phyloP scores from a whole-genome alignment of 495 filamentous ascomycete genomes.

The Tuber borchii region DNA sequence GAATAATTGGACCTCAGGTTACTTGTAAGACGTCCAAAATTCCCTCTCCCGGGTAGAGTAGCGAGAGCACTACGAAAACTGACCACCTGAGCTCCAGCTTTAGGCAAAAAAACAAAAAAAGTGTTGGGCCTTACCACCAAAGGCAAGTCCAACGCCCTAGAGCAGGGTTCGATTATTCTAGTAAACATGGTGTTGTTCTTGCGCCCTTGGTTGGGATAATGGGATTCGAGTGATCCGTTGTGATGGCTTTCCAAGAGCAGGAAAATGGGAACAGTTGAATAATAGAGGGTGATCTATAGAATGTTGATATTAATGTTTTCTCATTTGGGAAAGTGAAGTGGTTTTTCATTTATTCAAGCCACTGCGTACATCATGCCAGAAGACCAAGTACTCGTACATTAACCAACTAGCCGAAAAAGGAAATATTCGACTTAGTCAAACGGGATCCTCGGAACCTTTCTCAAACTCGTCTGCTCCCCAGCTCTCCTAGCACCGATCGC shows the following conservation, averaged over 20 bases:
- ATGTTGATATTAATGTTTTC: neutral
- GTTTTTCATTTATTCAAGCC: neutral
- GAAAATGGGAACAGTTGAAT: neutral
- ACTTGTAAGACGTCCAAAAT: no score
- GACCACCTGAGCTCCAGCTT: no score
- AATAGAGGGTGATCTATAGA: neutral
- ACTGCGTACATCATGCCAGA: neutral
- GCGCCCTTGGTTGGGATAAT: neutral
- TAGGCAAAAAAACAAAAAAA: no score
- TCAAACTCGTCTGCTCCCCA: slow-evolving; percentile 59
- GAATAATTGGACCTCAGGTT: no score
- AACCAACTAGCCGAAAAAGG: neutral
- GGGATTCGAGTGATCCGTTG: neutral
- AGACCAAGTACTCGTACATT: neutral
- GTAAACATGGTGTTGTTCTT: no score
- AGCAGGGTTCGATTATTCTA: no score
- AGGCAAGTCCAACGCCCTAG: no score
- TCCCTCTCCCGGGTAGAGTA: no score
- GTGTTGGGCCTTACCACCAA: no score
- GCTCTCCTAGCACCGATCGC: slow-evolving; percentile 82
- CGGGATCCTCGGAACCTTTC: slow-evolving; percentile 73
- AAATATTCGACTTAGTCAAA: slow-evolving; percentile 54
- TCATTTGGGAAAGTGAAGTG: neutral
- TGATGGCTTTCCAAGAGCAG: neutral
- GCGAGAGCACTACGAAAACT: no score